These are phyloP conservation scores for Gaertneriomyces semiglobifer DNA, from an alignment of 192 early-diverging fungal genomes.

Conservation along the genomic window DNA sequence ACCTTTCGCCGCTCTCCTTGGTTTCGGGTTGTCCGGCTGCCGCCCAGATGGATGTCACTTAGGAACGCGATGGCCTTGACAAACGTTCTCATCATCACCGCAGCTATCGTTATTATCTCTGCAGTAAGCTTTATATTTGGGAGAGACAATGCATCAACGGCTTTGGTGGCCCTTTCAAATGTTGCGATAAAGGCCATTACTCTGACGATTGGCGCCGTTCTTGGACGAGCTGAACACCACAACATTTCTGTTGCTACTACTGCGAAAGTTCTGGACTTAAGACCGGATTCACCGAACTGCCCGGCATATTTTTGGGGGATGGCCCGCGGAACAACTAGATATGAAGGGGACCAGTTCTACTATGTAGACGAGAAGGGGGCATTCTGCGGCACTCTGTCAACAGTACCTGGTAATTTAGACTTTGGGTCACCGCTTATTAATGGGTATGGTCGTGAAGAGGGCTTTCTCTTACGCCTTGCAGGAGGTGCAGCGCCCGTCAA, in stretches of 20 bases:
- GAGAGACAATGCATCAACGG: constrained; percentile 15
- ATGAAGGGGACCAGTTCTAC: constrained; percentile 28
- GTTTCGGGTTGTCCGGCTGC: constrained; percentile 18
- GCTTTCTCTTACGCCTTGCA: constrained; percentile 6
- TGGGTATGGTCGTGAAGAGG: not conserved
- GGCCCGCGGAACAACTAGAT: not conserved
- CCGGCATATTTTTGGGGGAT: constrained; percentile 13
- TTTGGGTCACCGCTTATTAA: not conserved
- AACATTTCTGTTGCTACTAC: constrained; percentile 14
- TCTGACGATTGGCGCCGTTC: constrained; percentile 8
- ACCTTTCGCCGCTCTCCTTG: constrained; percentile 15
- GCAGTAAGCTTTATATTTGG: constrained; percentile 24
- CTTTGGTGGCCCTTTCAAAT: constrained; percentile 6
- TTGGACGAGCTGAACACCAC: constrained; percentile 14
- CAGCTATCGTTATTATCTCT: constrained; percentile 26
- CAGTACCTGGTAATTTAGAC: constrained; percentile 5
- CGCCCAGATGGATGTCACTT: constrained; percentile 29
- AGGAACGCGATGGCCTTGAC: constrained; percentile 33
- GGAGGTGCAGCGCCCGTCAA: constrained; percentile 22
- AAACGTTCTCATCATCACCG: constrained; percentile 24
- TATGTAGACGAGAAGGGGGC: constrained; percentile 23
- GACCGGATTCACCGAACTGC: constrained; percentile 11
- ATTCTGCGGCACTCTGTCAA: constrained; percentile 17
- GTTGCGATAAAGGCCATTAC: constrained; percentile 19
- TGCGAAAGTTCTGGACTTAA: not conserved